Base-by-base conservation (phyloP, 208 protist genomes). In the Strigomonas culicis region DNA sequence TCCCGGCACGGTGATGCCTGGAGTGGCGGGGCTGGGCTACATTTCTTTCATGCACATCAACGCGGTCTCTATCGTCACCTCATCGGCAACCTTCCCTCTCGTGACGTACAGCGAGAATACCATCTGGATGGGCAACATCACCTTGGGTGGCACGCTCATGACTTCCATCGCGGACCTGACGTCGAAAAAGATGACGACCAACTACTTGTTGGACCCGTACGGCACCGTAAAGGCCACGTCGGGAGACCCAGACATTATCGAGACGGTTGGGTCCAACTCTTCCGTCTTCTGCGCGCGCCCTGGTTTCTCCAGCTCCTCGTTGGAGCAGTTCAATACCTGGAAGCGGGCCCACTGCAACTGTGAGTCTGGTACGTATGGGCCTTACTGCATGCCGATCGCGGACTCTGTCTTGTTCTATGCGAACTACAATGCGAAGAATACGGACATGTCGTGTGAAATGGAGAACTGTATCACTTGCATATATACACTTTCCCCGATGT, bases 21-120 rank as follows among this genome's bases (percentile, higher is more conserved):
- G 49, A 24, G 7, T 55, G 49, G 17, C n/a, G 8, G 41, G 41
- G 15, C 19, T 19, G 19, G 19, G 41, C 41, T 21, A 47, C 41
- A 19, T n/a, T n/a, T n/a, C n/a, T n/a, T 47, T 55, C 7, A 13
- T 30, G n/a, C 49, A 55, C n/a, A 55, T 55, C n/a, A 55, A 55
- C 7, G 49, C 49, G 11, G 27, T 30, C n/a, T 13, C 13, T 24
- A 8, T 27, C n/a, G 49, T 30, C 11, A 30, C 8, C 8, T 10
- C 25, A 55, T 10, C n/a, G 49, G 27, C 13, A 13, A 10, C 10
- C 25, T 55, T 55, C 13, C 13, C n/a, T 10, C n/a, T 30, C 8
- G 8, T 10, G 49, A 21, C 10, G 13, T n/a, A n/a, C n/a, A n/a
- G n/a, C 49, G 27, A 13, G 10, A 30, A 22, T 55, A 22, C 17